These are phyloP conservation scores for Cyclotella baltica DNA, from an alignment of 108 stramenopile genomes.

Conservation along the genomic window DNA sequence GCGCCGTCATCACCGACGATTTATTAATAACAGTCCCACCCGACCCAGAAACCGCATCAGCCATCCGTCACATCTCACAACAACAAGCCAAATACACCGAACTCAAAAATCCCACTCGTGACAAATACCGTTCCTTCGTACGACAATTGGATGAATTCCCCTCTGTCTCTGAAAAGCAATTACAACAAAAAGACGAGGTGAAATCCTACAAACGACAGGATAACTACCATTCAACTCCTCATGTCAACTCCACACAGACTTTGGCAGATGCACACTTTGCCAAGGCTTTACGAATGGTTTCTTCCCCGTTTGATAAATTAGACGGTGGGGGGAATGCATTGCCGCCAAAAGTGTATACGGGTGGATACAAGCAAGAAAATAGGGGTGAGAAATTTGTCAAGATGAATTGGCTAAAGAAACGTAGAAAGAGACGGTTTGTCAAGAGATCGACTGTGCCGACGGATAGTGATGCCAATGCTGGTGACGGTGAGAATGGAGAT, in stretches of 20 bases:
- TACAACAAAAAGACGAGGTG: too few species aligned
- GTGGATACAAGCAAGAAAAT: constrained; percentile 18
- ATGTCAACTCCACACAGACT: neutral
- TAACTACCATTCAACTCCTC: neutral
- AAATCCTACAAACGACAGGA: neutral
- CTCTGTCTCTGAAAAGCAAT: neutral
- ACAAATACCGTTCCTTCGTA: constrained; percentile 6
- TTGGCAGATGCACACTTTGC: constrained; percentile 48
- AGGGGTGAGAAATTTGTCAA: constrained; percentile 47
- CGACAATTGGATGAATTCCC: constrained; percentile 35
- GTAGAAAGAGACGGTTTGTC: neutral
- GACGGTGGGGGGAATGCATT: constrained; percentile 43
- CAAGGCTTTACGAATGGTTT: constrained; percentile 48
- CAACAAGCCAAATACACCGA: neutral
- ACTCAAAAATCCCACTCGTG: constrained; percentile 12
- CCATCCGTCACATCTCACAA: neutral
- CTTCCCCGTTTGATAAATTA: constrained; percentile 31
- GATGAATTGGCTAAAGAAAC: constrained; percentile 16
- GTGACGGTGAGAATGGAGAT: neutral
- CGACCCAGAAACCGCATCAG: neutral
- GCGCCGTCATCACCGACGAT: neutral
- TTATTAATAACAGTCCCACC: neutral
- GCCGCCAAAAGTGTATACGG: neutral
- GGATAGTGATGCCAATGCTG: too few species aligned
- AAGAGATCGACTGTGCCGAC: neutral